Base-by-base conservation (phyloP, 139 green algal species). In the Pseudopediastrum boryanum region DNA sequence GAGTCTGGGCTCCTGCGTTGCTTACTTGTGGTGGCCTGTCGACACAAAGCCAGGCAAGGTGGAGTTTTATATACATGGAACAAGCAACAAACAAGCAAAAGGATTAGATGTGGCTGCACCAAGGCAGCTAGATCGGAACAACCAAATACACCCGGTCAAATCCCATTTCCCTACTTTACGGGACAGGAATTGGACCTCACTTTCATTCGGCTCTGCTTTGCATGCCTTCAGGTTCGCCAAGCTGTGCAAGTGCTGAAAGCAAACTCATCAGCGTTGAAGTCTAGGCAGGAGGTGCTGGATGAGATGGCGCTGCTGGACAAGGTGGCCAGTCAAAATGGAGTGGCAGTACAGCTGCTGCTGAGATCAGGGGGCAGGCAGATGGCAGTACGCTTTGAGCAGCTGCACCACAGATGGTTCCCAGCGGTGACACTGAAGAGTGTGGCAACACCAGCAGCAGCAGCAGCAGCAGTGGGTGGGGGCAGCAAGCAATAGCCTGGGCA, bases 401-500 rank as follows among this genome's bases (percentile, higher is more conserved):
- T 67, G 70, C 70, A 77, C 35, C 70, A 65, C 50, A 68, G 50
- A 29, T 67, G 41, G 35, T 78, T 78, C 39, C 56, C 54, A 1
- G 58, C 38, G 25, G n/a, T 78, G 7, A 70, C 41, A 6, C 71
- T 78, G 8, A 78, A 78, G 71, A 69, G 54, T 8, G 71, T 52
- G 46, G 35, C 71, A 70, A 56, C 69, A 29, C 50, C 50, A 33
- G 52, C 46, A 63, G 69, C 69, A 64, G 69, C 52, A 46, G 69
- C 48, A 77, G 69, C 69, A 56, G n/a, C n/a, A n/a, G n/a, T n/a
- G n/a, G n/a, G n/a, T n/a, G n/a, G n/a, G n/a, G n/a, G n/a, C n/a
- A n/a, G n/a, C n/a, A n/a, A n/a, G n/a, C n/a, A n/a, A n/a, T n/a
- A n/a, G n/a, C n/a, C n/a, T n/a, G n/a, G n/a, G n/a, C n/a, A n/a